Conservation (phyloP, 805 yeast genomes). For the Myxozyma mucilagina region DNA sequence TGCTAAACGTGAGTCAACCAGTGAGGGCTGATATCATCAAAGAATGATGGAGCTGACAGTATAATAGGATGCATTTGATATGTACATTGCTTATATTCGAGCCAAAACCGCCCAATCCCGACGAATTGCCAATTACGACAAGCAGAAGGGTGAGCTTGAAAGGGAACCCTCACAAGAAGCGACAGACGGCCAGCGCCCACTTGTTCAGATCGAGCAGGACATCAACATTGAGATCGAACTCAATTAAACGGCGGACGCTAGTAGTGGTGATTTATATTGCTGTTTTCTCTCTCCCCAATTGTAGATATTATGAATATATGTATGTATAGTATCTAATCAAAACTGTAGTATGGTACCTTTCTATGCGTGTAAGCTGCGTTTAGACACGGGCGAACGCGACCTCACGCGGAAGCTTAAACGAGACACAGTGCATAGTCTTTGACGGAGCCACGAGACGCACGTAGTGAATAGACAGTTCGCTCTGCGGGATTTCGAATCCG, state of each 20-base stretch:
- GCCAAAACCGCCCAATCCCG: constrained; percentile 4
- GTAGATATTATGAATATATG: no score
- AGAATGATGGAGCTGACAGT: background rate
- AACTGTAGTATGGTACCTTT: background rate
- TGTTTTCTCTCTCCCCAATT: no score
- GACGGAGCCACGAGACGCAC: constrained; percentile 97
- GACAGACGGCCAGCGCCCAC: background rate
- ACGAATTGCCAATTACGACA: constrained; percentile 13
- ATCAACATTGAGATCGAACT: background rate
- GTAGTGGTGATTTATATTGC: background rate
- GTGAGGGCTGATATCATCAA: background rate
- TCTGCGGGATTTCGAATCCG: constrained; percentile 48
- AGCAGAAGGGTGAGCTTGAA: background rate
- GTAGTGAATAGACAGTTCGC: constrained; percentile 63
- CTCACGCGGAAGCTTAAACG: constrained; percentile 58
- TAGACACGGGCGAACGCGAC: constrained; percentile 40
- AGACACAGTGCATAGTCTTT: constrained; percentile 90
- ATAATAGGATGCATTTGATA: constrained; percentile 18
- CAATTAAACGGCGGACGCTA: background rate
- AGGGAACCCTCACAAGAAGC: background rate
- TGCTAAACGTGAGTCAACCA: constrained; percentile 13
- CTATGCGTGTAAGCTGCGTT: background rate
- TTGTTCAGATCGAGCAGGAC: background rate
- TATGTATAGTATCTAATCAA: no score
- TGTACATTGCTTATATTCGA: constrained; percentile 21